Conservation (phyloP, 2,329 filamentous ascomycete species). For the Ceratocystis destructans region DNA sequence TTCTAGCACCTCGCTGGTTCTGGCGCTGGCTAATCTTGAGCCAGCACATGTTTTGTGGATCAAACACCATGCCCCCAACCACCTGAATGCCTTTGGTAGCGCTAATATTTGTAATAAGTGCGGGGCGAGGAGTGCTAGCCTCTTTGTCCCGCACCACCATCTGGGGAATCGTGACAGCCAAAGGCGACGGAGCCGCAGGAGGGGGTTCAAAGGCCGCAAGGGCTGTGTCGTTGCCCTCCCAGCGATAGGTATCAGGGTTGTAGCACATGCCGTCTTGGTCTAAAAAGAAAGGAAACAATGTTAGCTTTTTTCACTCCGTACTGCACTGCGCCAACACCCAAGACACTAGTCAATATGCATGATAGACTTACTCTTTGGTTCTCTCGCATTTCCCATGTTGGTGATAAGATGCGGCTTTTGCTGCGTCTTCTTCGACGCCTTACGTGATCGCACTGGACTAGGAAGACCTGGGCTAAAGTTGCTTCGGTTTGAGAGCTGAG, state of each 20-base stretch:
- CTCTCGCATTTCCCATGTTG: slow-evolving; percentile 59
- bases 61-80: slow-evolving; percentile 96
- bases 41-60: slow-evolving; percentile 96
- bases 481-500: slow-evolving; percentile 38
- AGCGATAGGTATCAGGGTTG: slow-evolving; percentile 71
- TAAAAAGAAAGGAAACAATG: slow-evolving; percentile 26
- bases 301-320: slow-evolving; percentile 24
- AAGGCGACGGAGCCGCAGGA: slow-evolving; percentile 38
- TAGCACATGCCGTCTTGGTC: slow-evolving; percentile 93
- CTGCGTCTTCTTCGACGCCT: slow-evolving; percentile 44
- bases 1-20: slow-evolving; percentile 24
- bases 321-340: too few species aligned
- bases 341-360: background rate
- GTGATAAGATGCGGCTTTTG: slow-evolving; percentile 79
- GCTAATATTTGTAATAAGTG: slow-evolving; percentile 83
- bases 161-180: slow-evolving; percentile 31
- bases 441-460: slow-evolving; percentile 39
- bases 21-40: slow-evolving; percentile 52
- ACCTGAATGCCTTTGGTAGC: slow-evolving; percentile 77
- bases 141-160: slow-evolving; percentile 42
- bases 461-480: slow-evolving; percentile 35
- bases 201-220: slow-evolving; percentile 63
- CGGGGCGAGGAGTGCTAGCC: slow-evolving; percentile 46
- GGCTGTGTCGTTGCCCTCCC: slow-evolving; percentile 93
- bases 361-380: slow-evolving; percentile 52